Conservation (phyloP, 2,329 filamentous ascomycete species). For the Arthroderma uncinatum region DNA sequence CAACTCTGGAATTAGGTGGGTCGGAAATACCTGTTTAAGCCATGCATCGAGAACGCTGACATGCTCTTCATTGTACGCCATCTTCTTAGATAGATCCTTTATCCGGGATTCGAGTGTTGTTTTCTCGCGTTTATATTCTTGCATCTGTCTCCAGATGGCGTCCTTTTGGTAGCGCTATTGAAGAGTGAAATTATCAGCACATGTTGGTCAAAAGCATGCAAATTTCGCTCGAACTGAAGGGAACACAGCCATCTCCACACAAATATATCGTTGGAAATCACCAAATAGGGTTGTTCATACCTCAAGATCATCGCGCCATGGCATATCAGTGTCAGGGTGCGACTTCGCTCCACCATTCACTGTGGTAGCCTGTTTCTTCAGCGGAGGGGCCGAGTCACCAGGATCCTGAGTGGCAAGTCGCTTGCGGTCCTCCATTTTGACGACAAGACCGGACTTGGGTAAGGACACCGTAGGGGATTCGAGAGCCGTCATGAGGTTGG, state of each 20-base stretch:
- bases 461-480: conserved; percentile 61
- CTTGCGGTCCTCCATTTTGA: conserved; percentile 99
- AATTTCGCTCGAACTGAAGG: conserved; percentile 28
- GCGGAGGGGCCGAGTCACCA: conserved; percentile 76
- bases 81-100: conserved; percentile 65
- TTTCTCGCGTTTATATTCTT: conserved; percentile 91
- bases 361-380: conserved; percentile 69
- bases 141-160: conserved; percentile 94
- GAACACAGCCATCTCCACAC: conserved; percentile 12
- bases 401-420: conserved; percentile 69
- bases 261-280: background rate
- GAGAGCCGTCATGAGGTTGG: conserved; percentile 72
- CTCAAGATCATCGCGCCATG: conserved; percentile 60
- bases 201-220: background rate
- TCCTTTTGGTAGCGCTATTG: conserved; percentile 81
- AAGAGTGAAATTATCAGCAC: conserved; percentile 20
- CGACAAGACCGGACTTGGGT: conserved; percentile 64
- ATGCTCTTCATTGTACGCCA: conserved; percentile 82
- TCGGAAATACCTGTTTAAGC: conserved; percentile 70
- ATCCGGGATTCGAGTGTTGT: conserved; percentile 68
- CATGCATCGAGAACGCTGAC: conserved; percentile 81
- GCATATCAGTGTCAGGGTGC: conserved; percentile 57
- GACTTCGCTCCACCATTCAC: conserved; percentile 58
- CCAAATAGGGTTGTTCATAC: conserved; percentile 39
- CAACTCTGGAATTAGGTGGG: background rate